Base-by-base conservation (phyloP, 2,329 filamentous ascomycete genomes). In the Paecilomyces variotii region DNA sequence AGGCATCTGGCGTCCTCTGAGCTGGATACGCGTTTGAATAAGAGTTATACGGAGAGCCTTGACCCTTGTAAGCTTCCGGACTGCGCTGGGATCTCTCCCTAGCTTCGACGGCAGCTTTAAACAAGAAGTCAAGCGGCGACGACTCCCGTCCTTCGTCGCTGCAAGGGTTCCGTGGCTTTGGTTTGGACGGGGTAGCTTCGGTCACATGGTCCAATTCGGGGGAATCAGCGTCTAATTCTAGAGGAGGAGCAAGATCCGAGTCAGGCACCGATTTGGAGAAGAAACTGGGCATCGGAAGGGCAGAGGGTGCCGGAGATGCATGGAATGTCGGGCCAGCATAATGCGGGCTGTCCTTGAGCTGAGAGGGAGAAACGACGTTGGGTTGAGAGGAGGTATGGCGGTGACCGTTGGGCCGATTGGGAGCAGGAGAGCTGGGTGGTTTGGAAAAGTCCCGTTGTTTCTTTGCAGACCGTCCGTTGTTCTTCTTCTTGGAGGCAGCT, bases 301-400 rank as follows among this genome's bases (percentile, higher is more conserved):
- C 87, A 7, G 91, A 95, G 0, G 94, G 89, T 1, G 92, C 93
- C 24, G 94, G 94, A 7, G 94, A 97, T 49, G 91, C 90, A 74
- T 97, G 92, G 73, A 97, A 99, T 4, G 91, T 95, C 34, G 93
- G 89, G 12, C 93, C 94, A 45, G 94, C 94, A 75, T 96, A 99
- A 53, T 74, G 72, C 11, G 72, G 63, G 54, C 69, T 72, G 55
- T 75, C 71, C 55, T 72, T 74, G 50, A 67, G 35, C 11, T 75
- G 75, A 30, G 74, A 74, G 54, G 74, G 73, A 53, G 80, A 74
- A 68, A 80, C 81, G 63, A 74, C 53, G 65, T 69, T 65, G 61
- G 74, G 64, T 63, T 72, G 68, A 26, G 69, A 74, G 57, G 68
- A 67, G 9, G 70, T 71, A 59, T 72, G 68, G 26, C 68, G 70